Conservation (phyloP, 2,329 filamentous ascomycete species). For the Elsinoe perseae region DNA sequence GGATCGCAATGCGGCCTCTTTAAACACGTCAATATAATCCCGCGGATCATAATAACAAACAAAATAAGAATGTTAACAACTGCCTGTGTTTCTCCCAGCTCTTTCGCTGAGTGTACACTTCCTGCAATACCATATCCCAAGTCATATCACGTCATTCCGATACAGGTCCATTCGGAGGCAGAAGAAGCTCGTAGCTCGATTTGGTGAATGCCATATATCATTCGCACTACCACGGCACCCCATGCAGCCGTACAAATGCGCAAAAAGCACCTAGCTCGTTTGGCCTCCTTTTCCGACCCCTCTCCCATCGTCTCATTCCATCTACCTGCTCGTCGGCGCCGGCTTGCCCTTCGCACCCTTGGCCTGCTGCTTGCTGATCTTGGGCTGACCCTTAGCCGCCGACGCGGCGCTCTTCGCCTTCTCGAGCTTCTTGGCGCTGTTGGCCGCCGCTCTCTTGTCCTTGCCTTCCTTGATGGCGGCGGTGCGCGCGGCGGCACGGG, state of each 20-base stretch:
- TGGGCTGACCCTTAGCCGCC: conserved; percentile 68
- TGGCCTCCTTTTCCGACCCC: background rate
- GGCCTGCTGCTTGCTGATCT: conserved; percentile 86
- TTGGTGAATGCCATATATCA: conserved; percentile 14
- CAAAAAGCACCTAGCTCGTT: background rate
- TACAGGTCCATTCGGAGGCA: background rate
- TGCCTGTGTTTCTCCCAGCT: too few relatives aligned
- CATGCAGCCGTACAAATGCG: background rate
- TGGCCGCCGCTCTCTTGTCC: conserved; percentile 88
- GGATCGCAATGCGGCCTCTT: too few relatives aligned
- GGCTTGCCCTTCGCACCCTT: conserved; percentile 58
- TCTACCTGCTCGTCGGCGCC: conserved; percentile 14
- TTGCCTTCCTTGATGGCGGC: conserved; percentile 95
- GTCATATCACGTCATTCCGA: too few relatives aligned
- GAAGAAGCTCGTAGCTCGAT: background rate
- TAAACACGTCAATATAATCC: too few relatives aligned
- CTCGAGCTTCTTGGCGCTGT: conserved; percentile 95
- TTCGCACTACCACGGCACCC: conserved; percentile 1
- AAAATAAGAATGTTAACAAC: too few relatives aligned
- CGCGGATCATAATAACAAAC: too few relatives aligned
- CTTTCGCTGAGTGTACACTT: too few relatives aligned
- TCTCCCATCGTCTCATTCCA: background rate
- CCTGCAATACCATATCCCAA: too few relatives aligned
- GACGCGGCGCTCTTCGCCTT: conserved; percentile 86
- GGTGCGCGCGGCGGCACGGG: conserved; percentile 80